phyloP scores from a whole-genome alignment of 2,329 filamentous ascomycete genomes.

The Phaeosphaeriaceae sp. region DNA sequence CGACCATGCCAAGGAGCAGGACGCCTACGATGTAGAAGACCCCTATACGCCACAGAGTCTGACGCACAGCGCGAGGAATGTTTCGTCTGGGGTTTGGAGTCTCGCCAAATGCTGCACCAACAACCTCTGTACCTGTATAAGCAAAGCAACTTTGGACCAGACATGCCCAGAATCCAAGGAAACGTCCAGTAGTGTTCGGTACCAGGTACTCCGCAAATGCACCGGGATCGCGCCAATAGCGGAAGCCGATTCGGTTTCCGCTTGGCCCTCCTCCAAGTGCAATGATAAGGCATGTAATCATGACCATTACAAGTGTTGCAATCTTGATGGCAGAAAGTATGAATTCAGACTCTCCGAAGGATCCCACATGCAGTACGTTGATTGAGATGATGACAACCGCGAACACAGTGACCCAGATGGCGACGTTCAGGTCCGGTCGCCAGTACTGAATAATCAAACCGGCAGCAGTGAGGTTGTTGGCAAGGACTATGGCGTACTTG shows the following conservation, averaged over 20 bases:
- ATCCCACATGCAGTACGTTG: constrained; percentile 73
- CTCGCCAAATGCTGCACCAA: constrained; percentile 80
- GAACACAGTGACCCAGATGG: constrained; percentile 83
- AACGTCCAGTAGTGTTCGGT: constrained; percentile 46
- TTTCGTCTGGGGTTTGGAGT: constrained; percentile 80
- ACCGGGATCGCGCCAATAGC: constrained; percentile 76
- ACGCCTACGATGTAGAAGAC: constrained; percentile 81
- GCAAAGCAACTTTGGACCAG: constrained; percentile 82
- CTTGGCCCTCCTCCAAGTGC: constrained; percentile 74
- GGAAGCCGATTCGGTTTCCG: constrained; percentile 79
- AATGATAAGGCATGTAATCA: constrained; percentile 85
- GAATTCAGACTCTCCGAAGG: constrained; percentile 90
- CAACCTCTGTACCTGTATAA: constrained; percentile 75
- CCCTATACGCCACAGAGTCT: constrained; percentile 83
- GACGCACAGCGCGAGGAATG: constrained; percentile 78
- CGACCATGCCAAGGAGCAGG: constrained; percentile 77
- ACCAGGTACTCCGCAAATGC: constrained; percentile 53
- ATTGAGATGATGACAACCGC: constrained; percentile 77
- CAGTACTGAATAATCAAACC: constrained; percentile 82
- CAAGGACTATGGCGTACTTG: constrained; percentile 85
- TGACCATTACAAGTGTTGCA: constrained; percentile 84
- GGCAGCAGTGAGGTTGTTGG: constrained; percentile 84
- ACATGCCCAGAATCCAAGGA: constrained; percentile 67
- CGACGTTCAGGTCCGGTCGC: constrained; percentile 60
- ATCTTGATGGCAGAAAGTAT: constrained; percentile 88